phyloP scores from a whole-genome alignment of 352 stramenopile species.

The Albugo laibachii region DNA sequence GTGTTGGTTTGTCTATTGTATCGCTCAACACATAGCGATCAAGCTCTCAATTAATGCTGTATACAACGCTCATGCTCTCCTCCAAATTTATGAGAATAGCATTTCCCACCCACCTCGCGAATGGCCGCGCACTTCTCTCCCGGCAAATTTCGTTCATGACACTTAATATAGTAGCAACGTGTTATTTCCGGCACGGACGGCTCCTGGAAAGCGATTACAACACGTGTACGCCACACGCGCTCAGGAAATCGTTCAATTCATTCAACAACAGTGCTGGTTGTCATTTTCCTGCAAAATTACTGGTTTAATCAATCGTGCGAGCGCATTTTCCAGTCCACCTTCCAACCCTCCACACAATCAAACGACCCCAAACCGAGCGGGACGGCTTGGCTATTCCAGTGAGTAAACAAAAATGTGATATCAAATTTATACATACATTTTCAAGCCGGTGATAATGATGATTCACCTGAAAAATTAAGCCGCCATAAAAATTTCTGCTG shows the following conservation, averaged over 20 bases:
- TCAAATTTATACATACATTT: slow-evolving; percentile 64
- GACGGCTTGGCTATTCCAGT: slow-evolving; percentile 67
- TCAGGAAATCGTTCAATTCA: slow-evolving; percentile 40
- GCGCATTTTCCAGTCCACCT: slow-evolving; percentile 30
- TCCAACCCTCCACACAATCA: slow-evolving; percentile 42
- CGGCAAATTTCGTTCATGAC: slow-evolving; percentile 60
- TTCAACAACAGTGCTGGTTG: slow-evolving; percentile 52
- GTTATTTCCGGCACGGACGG: slow-evolving; percentile 72
- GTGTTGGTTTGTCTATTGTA: too few relatives aligned
- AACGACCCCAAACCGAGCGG: slow-evolving; percentile 44
- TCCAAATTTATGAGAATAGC: too few relatives aligned
- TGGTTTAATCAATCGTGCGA: slow-evolving; percentile 73
- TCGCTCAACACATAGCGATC: too few relatives aligned
- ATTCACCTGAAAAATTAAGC: slow-evolving; percentile 64
- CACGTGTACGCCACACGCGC: slow-evolving; percentile 40
- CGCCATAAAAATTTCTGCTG: slow-evolving; percentile 44
- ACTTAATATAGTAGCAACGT: slow-evolving; percentile 73
- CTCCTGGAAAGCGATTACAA: slow-evolving; percentile 42
- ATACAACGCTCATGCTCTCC: too few relatives aligned
- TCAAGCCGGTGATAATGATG: slow-evolving; percentile 54
- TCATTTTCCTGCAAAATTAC: slow-evolving; percentile 73
- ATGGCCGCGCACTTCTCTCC: not conserved
- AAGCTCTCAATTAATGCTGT: too few relatives aligned
- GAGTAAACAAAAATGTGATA: slow-evolving; percentile 46
- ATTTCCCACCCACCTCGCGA: too few relatives aligned